Conservation (phyloP, 371 early-diverging fungal genomes). For the Mortierella sp. region DNA sequence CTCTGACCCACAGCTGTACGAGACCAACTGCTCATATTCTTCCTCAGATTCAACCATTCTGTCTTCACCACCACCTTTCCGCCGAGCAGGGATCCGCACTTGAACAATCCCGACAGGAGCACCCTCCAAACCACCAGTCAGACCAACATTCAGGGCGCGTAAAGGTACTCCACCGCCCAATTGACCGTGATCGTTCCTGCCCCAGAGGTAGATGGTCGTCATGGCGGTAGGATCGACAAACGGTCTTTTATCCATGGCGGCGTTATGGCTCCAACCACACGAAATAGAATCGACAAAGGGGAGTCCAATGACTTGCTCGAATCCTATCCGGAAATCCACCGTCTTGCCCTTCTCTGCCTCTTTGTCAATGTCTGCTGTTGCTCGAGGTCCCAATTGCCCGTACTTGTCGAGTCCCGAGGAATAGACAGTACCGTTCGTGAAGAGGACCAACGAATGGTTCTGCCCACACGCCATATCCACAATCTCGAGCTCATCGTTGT, state of each 20-base stretch:
- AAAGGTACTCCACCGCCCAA: conserved; percentile 48
- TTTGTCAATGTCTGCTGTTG: background rate
- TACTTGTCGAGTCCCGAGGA: conserved; percentile 76
- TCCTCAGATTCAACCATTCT: background rate
- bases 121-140: background rate
- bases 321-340: conserved; percentile 42
- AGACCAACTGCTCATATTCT: conserved; percentile 29
- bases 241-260: conserved; percentile 57
- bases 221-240: background rate
- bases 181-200: conserved; percentile 82
- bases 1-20: conserved; percentile 84
- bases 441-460: conserved; percentile 63
- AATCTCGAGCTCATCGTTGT: conserved; percentile 7
- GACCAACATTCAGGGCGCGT: background rate
- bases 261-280: conserved; percentile 85
- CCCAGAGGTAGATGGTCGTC: conserved; percentile 66
- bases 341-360: background rate
- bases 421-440: conserved; percentile 62
- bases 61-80: background rate
- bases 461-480: conserved; percentile 69
- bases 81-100: conserved; percentile 22
- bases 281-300: conserved; percentile 56
- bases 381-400: conserved; percentile 67
- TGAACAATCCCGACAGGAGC: conserved; percentile 11
- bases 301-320: conserved; percentile 30